These are phyloP conservation scores for Parathielavia hyrcaniae DNA, from an alignment of 495 filamentous ascomycete genomes.

Conservation along the genomic window DNA sequence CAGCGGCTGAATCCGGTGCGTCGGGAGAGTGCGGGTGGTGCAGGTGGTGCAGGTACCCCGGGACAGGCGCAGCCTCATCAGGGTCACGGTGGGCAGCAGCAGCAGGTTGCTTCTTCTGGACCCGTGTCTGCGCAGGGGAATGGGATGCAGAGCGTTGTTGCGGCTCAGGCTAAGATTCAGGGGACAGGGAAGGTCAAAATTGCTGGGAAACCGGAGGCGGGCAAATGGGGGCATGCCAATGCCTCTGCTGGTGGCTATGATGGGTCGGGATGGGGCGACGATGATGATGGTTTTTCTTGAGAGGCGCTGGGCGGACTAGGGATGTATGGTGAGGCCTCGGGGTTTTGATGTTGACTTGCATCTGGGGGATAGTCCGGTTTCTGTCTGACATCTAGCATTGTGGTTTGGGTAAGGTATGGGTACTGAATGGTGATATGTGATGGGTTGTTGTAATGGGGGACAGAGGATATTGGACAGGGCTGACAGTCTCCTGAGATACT, in stretches of 20 bases:
- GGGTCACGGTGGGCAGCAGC: too few species aligned
- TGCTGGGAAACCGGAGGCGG: neutral
- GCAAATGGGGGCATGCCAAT: constrained; percentile 12
- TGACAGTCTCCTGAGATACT: neutral
- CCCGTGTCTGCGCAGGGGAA: neutral
- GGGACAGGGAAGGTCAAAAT: neutral
- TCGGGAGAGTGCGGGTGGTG: neutral
- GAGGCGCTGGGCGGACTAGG: too few species aligned
- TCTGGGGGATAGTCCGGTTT: too few species aligned
- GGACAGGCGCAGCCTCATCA: neutral
- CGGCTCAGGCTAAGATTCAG: neutral
- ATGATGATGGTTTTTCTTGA: constrained; percentile 9
- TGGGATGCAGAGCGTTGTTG: neutral
- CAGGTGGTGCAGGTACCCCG: too few species aligned
- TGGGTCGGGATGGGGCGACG: constrained; percentile 28
- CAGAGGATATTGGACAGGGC: neutral
- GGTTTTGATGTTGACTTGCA: too few species aligned
- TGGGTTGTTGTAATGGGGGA: neutral
- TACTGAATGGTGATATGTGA: neutral
- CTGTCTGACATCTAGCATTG: too few species aligned
- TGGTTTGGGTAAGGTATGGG: too few species aligned
- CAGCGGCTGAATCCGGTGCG: neutral
- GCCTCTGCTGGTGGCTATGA: constrained; percentile 21
- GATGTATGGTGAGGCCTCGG: too few species aligned
- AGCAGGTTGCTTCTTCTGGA: too few species aligned